Conservation (phyloP, 1,284 basidiomycete species). For the Waitea zeae region DNA sequence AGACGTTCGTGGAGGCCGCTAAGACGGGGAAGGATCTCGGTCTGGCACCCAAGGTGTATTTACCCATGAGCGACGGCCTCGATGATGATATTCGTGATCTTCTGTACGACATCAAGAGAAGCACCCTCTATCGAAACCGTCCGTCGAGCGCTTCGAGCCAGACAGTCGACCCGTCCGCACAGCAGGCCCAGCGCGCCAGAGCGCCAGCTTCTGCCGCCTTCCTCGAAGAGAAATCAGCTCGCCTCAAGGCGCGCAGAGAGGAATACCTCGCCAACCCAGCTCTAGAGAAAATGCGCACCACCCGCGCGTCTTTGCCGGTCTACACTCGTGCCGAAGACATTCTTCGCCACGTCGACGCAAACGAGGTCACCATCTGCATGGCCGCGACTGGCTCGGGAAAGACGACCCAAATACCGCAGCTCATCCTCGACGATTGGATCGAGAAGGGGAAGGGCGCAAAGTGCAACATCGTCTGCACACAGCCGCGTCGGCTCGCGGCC, state of each 20-base stretch:
- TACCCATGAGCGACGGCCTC: conserved; percentile 52
- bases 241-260: conserved; percentile 35
- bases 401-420: conserved; percentile 90
- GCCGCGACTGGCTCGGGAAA: conserved; percentile 94
- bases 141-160: conserved; percentile 10
- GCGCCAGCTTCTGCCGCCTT: conserved; percentile 12
- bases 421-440: conserved; percentile 81
- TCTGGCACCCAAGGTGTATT: conserved; percentile 54
- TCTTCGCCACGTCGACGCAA: conserved; percentile 52
- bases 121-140: conserved; percentile 28
- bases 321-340: conserved; percentile 49
- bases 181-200: conserved; percentile 10
- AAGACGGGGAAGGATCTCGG: conserved; percentile 53
- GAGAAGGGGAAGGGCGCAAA: conserved; percentile 61
- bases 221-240: conserved; percentile 37
- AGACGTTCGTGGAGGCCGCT: conserved; percentile 41
- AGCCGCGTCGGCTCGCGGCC: conserved; percentile 85
- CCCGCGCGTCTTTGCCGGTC: conserved; percentile 60
- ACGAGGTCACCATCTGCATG: conserved; percentile 88
- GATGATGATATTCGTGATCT: conserved; percentile 64
- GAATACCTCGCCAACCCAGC: conserved; percentile 48
- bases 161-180: conserved; percentile 3
- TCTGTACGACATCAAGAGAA: conserved; percentile 47
- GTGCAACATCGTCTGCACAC: conserved; percentile 91
- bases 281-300: conserved; percentile 50